phyloP scores from a whole-genome alignment of 1,284 basidiomycete genomes.

The Ganoderma lucidum region DNA sequence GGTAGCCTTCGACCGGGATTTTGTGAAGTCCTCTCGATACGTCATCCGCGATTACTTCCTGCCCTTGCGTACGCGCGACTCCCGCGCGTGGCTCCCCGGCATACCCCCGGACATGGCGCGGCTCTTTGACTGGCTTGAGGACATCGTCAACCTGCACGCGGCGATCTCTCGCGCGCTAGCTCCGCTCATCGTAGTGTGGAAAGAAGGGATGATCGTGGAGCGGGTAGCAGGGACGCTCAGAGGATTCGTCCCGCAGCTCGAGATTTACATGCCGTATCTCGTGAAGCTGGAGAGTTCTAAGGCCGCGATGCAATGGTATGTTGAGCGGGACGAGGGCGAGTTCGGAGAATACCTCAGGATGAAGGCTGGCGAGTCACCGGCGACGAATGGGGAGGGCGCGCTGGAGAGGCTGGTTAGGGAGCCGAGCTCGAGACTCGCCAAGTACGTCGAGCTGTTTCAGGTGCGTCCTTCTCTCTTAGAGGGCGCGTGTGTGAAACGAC shows the following conservation, averaged over 20 bases:
- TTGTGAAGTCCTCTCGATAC: constrained; percentile 69
- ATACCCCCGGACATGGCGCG: constrained; percentile 73
- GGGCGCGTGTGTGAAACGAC: neutral
- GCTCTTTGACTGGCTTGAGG: constrained; percentile 87
- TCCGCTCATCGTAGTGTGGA: constrained; percentile 39
- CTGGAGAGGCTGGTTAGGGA: constrained; percentile 76
- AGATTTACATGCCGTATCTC: constrained; percentile 88
- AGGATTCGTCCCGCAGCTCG: constrained; percentile 68
- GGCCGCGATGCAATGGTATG: constrained; percentile 48
- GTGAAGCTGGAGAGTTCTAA: constrained; percentile 74
- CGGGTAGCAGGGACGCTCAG: constrained; percentile 66
- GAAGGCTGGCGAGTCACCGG: constrained; percentile 64
- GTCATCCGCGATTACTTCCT: constrained; percentile 76
- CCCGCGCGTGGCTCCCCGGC: constrained; percentile 78
- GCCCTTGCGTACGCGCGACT: constrained; percentile 77
- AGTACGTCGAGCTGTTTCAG: constrained; percentile 78
- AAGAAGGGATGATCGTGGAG: constrained; percentile 46
- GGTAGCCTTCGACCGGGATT: constrained; percentile 70
- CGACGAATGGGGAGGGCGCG: constrained; percentile 66
- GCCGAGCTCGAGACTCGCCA: constrained; percentile 76
- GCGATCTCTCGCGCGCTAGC: constrained; percentile 65
- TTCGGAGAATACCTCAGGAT: constrained; percentile 88
- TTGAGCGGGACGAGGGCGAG: constrained; percentile 46
- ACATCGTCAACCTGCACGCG: constrained; percentile 80
- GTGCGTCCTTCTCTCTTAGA: constrained; percentile 53